Conservation (phyloP, 2,329 filamentous ascomycete species). For the Apiospora phragmitis region DNA sequence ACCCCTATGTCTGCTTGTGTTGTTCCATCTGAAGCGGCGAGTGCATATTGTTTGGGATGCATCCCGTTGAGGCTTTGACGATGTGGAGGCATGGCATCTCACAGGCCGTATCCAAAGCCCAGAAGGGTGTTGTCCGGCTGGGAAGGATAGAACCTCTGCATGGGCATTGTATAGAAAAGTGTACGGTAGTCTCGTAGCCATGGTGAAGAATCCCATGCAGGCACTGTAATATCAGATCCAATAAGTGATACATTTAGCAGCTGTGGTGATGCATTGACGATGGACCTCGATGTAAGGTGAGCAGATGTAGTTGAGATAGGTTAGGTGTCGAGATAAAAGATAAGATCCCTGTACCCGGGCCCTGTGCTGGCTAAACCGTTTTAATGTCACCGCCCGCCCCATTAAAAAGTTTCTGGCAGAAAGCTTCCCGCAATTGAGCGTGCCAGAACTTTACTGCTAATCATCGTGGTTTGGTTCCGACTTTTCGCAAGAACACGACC, state of each 20-base stretch:
- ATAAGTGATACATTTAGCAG: not conserved
- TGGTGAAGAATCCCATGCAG: not conserved
- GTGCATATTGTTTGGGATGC: not conserved
- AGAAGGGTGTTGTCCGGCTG: too few species aligned
- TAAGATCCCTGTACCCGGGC: not conserved
- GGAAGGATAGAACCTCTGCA: too few species aligned
- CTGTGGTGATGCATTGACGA: not conserved
- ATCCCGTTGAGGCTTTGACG: not conserved
- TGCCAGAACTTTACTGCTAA: not conserved
- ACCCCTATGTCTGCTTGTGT: too few species aligned
- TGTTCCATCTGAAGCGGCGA: too few species aligned
- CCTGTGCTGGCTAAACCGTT: not conserved
- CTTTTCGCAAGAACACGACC: not conserved
- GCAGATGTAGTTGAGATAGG: too few species aligned
- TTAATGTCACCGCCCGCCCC: not conserved
- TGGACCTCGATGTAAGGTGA: not conserved
- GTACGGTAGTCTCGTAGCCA: too few species aligned
- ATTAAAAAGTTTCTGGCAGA: conserved; percentile 7
- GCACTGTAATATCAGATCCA: not conserved
- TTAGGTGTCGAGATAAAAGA: not conserved
- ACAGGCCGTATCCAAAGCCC: too few species aligned
- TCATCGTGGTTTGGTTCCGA: not conserved
- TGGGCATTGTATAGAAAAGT: too few species aligned
- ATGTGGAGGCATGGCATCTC: too few species aligned
- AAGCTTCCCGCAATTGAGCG: not conserved